Percentiles rank a stretch among this genome's conserved stretches.
Evolutionary conservation across 2,329 filamentous ascomycete species (phyloP).

Genomic region (Hymenoscyphus occultus): DNA sequence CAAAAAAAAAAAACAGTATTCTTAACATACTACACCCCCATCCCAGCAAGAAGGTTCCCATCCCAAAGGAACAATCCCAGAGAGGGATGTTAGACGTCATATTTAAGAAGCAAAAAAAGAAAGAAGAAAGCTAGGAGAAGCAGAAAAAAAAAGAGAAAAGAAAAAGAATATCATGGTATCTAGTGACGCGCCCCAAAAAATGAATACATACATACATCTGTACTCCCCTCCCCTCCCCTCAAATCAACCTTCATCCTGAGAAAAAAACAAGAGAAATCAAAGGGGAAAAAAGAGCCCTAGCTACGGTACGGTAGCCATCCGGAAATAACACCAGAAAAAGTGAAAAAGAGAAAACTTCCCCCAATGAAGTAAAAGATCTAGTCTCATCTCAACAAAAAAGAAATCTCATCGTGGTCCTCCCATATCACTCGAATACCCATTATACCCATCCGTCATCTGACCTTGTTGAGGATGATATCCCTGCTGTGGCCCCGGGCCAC

Average conservation of each 20-base stretch:
- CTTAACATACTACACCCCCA: too few species aligned
- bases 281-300: too few species aligned
- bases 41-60: too few species aligned
- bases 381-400: too few species aligned
- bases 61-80: too few species aligned
- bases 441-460: conserved; percentile 34
- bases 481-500: conserved; percentile 35
- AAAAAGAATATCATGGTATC: not conserved
- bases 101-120: too few species aligned
- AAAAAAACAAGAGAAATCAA: not conserved
- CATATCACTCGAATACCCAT: conserved; percentile 36
- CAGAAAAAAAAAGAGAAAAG: not conserved
- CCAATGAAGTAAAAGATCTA: not conserved
- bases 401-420: conserved; percentile 28
- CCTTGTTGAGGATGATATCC: conserved; percentile 29
- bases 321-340: not conserved
- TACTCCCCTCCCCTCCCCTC: too few species aligned
- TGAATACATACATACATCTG: too few species aligned
- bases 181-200: not conserved
- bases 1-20: too few species aligned
- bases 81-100: too few species aligned
- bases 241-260: not conserved
- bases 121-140: too few species aligned
- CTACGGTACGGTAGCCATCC: too few species aligned
- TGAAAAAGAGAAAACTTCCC: not conserved